phyloP scores from a whole-genome alignment of 2,329 filamentous ascomycete genomes.

The Spiromastix sp. region DNA sequence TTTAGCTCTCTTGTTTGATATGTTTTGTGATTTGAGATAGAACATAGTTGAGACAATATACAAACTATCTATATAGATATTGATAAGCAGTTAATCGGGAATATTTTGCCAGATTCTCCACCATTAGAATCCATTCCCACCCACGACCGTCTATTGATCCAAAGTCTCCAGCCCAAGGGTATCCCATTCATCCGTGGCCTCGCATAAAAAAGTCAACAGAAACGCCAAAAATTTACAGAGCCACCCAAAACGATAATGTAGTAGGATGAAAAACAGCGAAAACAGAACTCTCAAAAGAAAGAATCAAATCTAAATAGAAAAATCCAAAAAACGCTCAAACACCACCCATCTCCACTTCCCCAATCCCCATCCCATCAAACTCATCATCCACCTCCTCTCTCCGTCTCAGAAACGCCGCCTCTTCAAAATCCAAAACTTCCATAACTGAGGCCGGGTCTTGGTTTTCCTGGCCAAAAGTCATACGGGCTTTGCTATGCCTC shows the following conservation, averaged over 20 bases:
- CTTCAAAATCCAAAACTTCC: slow-evolving; percentile 30
- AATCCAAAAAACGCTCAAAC: slow-evolving; percentile 13
- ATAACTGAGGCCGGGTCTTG: slow-evolving; percentile 4
- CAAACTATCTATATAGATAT: too few species aligned
- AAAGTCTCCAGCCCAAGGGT: too few species aligned
- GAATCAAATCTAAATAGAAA: slow-evolving; percentile 1
- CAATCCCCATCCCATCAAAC: slow-evolving; percentile 9
- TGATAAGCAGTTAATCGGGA: too few species aligned
- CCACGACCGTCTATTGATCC: too few species aligned
- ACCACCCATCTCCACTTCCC: slow-evolving; percentile 24
- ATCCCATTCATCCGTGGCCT: too few species aligned
- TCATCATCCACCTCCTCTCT: slow-evolving; percentile 30
- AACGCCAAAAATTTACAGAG: too few species aligned
- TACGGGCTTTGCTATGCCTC: slow-evolving; percentile 12
- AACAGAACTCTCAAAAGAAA: neutral
- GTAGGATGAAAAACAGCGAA: neutral
- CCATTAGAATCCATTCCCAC: too few species aligned
- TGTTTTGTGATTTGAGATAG: too few species aligned
- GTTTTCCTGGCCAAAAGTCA: slow-evolving; percentile 11
- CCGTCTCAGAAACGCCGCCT: slow-evolving; percentile 33
- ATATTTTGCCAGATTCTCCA: too few species aligned
- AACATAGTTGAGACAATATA: too few species aligned
- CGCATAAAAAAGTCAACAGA: too few species aligned
- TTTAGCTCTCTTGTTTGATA: too few species aligned
- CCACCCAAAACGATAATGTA: neutral